Percentiles rank a stretch among this genome's conserved stretches.
Evolutionary conservation across 768 basidiomycete genomes (phyloP).

Genomic region (Polyporus arcularius): DNA sequence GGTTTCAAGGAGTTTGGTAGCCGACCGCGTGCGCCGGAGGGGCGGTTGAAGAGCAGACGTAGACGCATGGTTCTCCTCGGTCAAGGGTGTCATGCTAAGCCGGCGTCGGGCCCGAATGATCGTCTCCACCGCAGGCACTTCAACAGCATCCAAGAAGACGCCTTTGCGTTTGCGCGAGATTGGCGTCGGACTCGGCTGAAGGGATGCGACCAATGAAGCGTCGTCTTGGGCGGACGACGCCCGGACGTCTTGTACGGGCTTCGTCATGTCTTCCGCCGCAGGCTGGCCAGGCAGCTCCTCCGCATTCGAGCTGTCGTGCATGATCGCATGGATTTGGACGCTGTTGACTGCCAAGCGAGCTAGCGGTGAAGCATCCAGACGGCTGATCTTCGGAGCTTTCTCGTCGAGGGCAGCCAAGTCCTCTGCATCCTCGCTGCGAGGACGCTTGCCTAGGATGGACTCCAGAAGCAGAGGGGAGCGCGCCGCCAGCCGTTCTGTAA

Average conservation of each 20-base stretch:
- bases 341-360: constrained; percentile 5
- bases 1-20: constrained; percentile 14
- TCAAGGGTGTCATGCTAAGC: background rate
- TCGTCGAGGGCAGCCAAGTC: constrained; percentile 8
- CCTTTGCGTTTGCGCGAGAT: constrained; percentile 48
- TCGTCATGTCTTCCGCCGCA: background rate
- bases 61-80: constrained; percentile 1
- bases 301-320: background rate
- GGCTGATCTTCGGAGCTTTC: constrained; percentile 17
- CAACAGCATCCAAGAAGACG: constrained; percentile 52
- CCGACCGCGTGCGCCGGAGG: constrained; percentile 19
- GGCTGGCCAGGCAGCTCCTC: background rate
- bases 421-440: constrained; percentile 35
- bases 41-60: background rate
- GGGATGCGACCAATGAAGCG: background rate
- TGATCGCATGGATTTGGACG: constrained; percentile 5
- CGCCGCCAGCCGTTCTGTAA: constrained; percentile 48
- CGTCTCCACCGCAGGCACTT: constrained; percentile 42
- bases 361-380: constrained; percentile 12
- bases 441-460: constrained; percentile 43
- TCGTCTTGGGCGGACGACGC: background rate
- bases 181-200: constrained; percentile 1
- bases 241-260: background rate
- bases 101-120: constrained; percentile 18
- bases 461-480: constrained; percentile 42